phyloP scores from a whole-genome alignment of 2,329 filamentous ascomycete species.

The Exophiala phaeomuriformis region DNA sequence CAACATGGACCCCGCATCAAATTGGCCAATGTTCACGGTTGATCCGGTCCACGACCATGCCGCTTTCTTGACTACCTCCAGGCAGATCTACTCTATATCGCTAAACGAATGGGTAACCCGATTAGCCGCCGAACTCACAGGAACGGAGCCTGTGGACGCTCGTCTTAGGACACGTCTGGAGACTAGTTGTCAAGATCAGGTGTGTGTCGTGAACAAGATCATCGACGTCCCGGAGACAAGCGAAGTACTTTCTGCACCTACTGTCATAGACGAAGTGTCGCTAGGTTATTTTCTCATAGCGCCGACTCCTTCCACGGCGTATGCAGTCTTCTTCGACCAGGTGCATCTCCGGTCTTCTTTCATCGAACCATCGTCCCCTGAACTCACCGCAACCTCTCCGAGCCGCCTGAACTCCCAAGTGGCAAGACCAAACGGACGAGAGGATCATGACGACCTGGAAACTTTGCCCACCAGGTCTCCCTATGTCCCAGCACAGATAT shows the following conservation, averaged over 20 bases:
- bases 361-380: slow-evolving; percentile 11
- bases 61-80: slow-evolving; percentile 51
- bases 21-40: slow-evolving; percentile 50
- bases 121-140: slow-evolving; percentile 49
- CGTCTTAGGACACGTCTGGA: slow-evolving; percentile 52
- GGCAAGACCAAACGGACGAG: slow-evolving; percentile 3
- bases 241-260: slow-evolving; percentile 40
- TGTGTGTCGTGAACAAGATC: slow-evolving; percentile 44
- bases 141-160: slow-evolving; percentile 34
- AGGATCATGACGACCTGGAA: slow-evolving; percentile 15
- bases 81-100: slow-evolving; percentile 49
- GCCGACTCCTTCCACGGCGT: slow-evolving; percentile 41
- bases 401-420: slow-evolving; percentile 20
- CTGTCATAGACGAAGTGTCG: slow-evolving; percentile 51
- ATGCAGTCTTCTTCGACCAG: slow-evolving; percentile 47
- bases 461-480: slow-evolving; percentile 35
- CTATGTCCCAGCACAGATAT: slow-evolving; percentile 29
- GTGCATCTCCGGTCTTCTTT: slow-evolving; percentile 30
- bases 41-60: slow-evolving; percentile 51
- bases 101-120: slow-evolving; percentile 50
- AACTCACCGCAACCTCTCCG: slow-evolving; percentile 10
- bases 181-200: slow-evolving; percentile 47
- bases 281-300: slow-evolving; percentile 53
- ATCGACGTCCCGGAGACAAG: slow-evolving; percentile 32
- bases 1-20: slow-evolving; percentile 12